These are phyloP conservation scores for Crithidia mellificae DNA, from an alignment of 208 protist genomes.

Conservation along the genomic window DNA sequence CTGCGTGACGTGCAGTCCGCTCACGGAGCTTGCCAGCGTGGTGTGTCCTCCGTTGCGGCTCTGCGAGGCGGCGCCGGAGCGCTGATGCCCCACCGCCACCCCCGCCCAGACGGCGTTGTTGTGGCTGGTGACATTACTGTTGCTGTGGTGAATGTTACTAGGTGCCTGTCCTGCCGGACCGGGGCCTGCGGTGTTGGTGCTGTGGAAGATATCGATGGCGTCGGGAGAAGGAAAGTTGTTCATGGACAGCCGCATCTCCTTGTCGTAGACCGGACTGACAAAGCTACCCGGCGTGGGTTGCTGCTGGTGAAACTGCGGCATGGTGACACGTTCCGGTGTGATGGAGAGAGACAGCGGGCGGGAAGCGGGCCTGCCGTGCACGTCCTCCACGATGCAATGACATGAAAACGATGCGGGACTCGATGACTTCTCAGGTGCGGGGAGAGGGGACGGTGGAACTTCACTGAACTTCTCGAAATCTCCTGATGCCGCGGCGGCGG, in stretches of 20 bases:
- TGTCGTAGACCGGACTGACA: neutral
- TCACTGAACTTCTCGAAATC: neutral
- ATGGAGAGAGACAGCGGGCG: constrained; percentile 1
- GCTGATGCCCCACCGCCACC: neutral
- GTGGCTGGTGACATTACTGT: neutral
- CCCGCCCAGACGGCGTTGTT: neutral
- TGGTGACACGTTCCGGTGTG: neutral
- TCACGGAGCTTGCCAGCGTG: neutral
- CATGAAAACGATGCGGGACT: neutral
- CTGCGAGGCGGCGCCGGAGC: constrained; percentile 9
- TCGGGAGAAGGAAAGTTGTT: neutral
- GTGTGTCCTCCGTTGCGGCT: constrained; percentile 10
- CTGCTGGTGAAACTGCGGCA: neutral
- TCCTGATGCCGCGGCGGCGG: neutral
- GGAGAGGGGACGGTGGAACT: neutral
- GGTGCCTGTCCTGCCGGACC: neutral
- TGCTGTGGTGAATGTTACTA: no score
- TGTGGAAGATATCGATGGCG: neutral
- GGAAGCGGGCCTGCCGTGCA: constrained; percentile 9
- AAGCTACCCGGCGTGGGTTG: neutral
- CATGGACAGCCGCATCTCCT: constrained; percentile 3
- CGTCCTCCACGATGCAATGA: constrained; percentile 17
- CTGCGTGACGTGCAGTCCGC: constrained; percentile 10
- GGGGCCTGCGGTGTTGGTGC: neutral
- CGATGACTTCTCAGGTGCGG: neutral